Base-by-base conservation (phyloP, 1,284 basidiomycete genomes). In the Apiotrichum domesticum region DNA sequence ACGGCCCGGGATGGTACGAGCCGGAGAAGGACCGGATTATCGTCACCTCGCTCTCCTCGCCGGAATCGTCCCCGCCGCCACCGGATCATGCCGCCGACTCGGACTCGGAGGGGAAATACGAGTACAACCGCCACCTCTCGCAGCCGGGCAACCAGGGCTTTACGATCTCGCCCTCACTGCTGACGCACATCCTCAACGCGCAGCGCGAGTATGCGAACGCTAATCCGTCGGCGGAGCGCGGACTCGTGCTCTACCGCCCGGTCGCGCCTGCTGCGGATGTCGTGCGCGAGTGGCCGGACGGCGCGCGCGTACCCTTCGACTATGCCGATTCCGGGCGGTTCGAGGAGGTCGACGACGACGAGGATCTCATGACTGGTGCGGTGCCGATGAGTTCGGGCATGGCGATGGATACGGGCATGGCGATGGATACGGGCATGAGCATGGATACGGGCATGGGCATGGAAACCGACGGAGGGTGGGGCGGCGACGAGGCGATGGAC, bases 11-110 rank as follows among this genome's bases (percentile, higher is more conserved):
- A 13, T 75, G 72, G 70, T 64, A 73, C 55, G 73, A 75, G 57
- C 73, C 72, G 14, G 73, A 75, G 43, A 73, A 72, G 57, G 73
- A 75, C 60, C 65, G 72, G 13, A 73, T 75, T 29, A 64, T 73
- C 8, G 65, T 73, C 35, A 73, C 72, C 5, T 66, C 68, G 2
- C 60, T 74, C 0, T 67, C 66, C 4, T 54, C 66, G 2, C 58
- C 64, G 1, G 69, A 66, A 7, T 57, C 62, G 10, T 59, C 58
- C 1, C 63, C 66, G 6, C 52, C 65, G 41, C 11, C 41, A 3
- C 15, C 40, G 8, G 13, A 42, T 21, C 6, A 32, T 9, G 15
- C 40, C 6, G 11, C 32, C 48, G 39, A 50, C 9, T 1, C 29
- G 35, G 39, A 54, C 21, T 14, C 15, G 4, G 29, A 45, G 14